These are phyloP conservation scores for Dendrobium nobile DNA, from an alignment of 106 monocot genomes.

Conservation along the genomic window DNA sequence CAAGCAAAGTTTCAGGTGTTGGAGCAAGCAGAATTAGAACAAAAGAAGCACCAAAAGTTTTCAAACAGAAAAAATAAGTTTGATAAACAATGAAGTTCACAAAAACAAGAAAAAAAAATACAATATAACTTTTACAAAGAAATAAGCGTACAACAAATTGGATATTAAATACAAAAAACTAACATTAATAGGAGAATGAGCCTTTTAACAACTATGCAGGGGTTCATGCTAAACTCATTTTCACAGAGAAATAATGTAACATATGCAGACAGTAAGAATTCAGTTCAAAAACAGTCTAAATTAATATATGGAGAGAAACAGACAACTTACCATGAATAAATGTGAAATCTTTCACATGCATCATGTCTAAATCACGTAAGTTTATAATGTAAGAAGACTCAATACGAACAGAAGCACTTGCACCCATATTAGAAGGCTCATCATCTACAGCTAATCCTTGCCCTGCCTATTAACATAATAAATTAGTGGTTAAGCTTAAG, in stretches of 20 bases:
- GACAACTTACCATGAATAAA: constrained; percentile 78
- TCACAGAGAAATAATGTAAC: background rate
- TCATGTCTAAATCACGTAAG: constrained; percentile 81
- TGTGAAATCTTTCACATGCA: constrained; percentile 92
- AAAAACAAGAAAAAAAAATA: background rate
- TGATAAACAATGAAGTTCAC: background rate
- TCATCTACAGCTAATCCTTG: constrained; percentile 87
- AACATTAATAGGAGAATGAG: background rate
- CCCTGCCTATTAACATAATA: constrained; percentile 41
- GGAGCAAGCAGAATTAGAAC: background rate
- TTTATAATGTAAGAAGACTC: constrained; percentile 91
- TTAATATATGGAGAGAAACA: background rate
- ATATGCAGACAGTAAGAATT: background rate
- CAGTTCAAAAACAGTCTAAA: background rate
- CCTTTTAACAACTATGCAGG: background rate
- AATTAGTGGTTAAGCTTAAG: background rate
- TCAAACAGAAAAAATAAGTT: background rate
- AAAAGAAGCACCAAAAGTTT: background rate
- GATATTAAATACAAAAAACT: background rate
- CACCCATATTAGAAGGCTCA: constrained; percentile 40
- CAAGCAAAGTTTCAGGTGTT: background rate
- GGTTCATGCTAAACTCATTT: background rate
- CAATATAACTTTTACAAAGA: background rate
- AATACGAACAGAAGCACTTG: constrained; percentile 44
- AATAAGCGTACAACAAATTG: background rate